Evolutionary conservation across 192 early-diverging fungal species (phyloP), one percentile per base, ranked within the genome.

Genomic region (Chytriomyces confervae): DNA sequence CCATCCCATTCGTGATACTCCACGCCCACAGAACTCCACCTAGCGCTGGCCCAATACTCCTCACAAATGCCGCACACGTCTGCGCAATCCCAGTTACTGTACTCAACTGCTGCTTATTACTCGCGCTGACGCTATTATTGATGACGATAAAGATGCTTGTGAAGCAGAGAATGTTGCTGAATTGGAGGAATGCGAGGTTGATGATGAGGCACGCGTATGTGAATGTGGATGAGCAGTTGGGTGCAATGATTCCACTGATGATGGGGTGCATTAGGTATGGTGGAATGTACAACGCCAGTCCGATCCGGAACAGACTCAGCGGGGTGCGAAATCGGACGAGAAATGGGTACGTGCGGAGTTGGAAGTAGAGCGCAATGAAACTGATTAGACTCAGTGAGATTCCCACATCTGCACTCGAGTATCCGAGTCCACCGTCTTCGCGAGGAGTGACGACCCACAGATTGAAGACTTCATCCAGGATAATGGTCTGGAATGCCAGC

Each of bases 391-490:
- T 57, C 2, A 57, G 53, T 11, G 13, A 18, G 53, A 57, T 57
- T 11, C 53, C 53, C 53, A 57, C 53, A 20, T 57, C 53, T 18
- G 53, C 53, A 20, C 53, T 57, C 11, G 53, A 57, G 20, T 57
- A 43, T 29, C 51, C 70, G 10, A 84, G 71, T 1, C 81, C 84
- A 66, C 64, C 66, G 11, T 43, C 69, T 13, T 43, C 16, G 16
- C 84, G 20, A 90, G 87, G 11, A 13, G 82, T 57, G 29, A 81
- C 81, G 24, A 77, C 80, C 60, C 67, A 85, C 7, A 85, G 69
- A 45, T 79, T 63, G 66, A 84, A 79, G 0, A 74, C 61, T 64
- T 86, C 84, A 24, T 82, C 84, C 72, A 84, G 81, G 9, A 84
- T n/a, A 29, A 86, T 78, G 62, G 84, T 69, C 3, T 75, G 51